Base-by-base conservation (phyloP, 305 asterid genomes). In the Solanum hybrid region DNA sequence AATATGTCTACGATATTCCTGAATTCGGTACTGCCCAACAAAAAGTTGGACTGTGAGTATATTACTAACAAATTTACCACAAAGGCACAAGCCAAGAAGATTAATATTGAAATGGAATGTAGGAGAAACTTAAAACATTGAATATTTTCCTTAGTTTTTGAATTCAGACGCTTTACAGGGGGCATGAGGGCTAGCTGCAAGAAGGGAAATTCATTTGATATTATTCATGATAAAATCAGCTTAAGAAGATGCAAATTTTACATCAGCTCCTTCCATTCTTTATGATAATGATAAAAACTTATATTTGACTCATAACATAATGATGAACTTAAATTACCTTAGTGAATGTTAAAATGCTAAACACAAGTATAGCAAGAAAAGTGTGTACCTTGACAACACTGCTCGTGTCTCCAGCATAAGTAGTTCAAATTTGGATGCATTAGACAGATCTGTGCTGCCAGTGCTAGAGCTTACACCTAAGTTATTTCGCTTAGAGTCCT, bases 341-440 rank as follows among this genome's bases (percentile, higher is more conserved):
- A 78, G 67, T 61, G 13, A 83, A 42, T 39, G 71, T 73, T 35
- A 74, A 9, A 35, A 29, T 64, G 89, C 46, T 82, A 51, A 80
- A 83, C 69, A 28, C 37, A 35, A 80, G 31, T 35, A n/a, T 88
- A 42, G 76, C 86, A 57, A 86, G 36, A 76, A 87, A 28, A 34
- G 87, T 95, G 67, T 0, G 3, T 51, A 97, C 99, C 99, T 97
- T 90, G 94, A 92, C 77, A 97, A 89, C 16, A 96, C 99, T 42
- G 96, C 96, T 24, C 94, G 97, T 18, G 98, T 94, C 93, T 97
- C 99, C 28, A 82, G 94, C 93, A 96, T 93, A 85, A 97, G 98
- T 91, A 92, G 95, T 42, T 95, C 97, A 71, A 96, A 94, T 91
- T 94, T 97, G 57, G 96, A 93, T 71, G 92, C 92, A 69, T 80